These are phyloP conservation scores for Tetrastigma voinierianum DNA, from an alignment of 164 flowering plant species.

Conservation along the genomic window DNA sequence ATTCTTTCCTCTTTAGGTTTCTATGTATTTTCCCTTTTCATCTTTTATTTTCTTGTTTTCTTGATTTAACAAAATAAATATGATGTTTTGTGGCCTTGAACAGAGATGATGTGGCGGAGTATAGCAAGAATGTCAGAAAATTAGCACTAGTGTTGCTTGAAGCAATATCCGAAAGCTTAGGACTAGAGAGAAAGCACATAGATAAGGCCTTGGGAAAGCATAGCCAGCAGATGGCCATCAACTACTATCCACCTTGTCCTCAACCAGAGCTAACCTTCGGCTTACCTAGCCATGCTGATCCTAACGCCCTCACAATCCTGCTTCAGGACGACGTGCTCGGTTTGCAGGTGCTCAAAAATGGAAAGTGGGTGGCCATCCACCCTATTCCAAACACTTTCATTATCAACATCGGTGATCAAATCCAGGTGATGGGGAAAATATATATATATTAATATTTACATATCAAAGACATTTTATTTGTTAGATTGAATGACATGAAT, in stretches of 20 bases:
- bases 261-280: conserved; percentile 75
- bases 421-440: conserved; percentile 44
- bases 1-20: no score
- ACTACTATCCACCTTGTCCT: conserved; percentile 78
- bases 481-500: no score
- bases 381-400: conserved; percentile 62
- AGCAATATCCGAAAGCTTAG: conserved; percentile 69
- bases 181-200: conserved; percentile 43
- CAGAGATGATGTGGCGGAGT: conserved; percentile 46
- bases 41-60: no score
- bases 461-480: no score
- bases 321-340: conserved; percentile 70
- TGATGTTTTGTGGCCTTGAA: no score
- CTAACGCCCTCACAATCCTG: conserved; percentile 55
- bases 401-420: conserved; percentile 76
- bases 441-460: no score
- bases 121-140: conserved; percentile 35
- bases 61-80: no score
- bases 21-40: no score
- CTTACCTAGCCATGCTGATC: conserved; percentile 65
- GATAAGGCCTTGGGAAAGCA: conserved; percentile 35
- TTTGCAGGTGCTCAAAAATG: conserved; percentile 47
- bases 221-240: conserved; percentile 73
- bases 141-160: conserved; percentile 42
- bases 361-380: conserved; percentile 54